phyloP scores from a whole-genome alignment of 2,329 filamentous ascomycete species.

The Fusarium armeniacum region DNA sequence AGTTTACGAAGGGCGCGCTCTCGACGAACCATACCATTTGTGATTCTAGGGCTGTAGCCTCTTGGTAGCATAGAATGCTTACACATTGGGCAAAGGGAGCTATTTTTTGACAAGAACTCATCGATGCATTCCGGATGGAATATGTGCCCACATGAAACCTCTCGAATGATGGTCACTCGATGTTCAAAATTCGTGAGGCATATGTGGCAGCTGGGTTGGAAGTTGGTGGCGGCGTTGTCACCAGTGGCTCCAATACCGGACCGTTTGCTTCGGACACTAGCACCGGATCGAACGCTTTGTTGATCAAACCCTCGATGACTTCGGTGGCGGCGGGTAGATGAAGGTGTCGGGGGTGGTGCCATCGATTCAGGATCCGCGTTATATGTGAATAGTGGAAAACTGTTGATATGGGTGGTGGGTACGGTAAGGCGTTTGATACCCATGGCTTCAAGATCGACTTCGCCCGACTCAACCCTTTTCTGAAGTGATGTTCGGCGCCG shows the following conservation, averaged over 20 bases:
- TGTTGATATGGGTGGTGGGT: conserved; percentile 76
- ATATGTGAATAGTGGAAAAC: conserved; percentile 85
- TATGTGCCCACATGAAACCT: conserved; percentile 91
- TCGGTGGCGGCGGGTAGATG: conserved; percentile 52
- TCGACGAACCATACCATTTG: conserved; percentile 87
- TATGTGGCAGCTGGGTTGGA: conserved; percentile 89
- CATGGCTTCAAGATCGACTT: conserved; percentile 87
- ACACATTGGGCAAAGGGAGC: conserved; percentile 91
- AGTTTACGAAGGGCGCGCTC: conserved; percentile 78
- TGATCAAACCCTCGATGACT: conserved; percentile 52
- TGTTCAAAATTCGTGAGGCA: conserved; percentile 86
- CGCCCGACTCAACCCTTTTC: conserved; percentile 79
- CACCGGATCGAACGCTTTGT: conserved; percentile 50
- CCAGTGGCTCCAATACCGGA: conserved; percentile 54
- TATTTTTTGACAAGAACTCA: conserved; percentile 81
- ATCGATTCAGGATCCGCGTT: conserved; percentile 65
- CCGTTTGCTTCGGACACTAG: conserved; percentile 56
- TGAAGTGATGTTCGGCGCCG: conserved; percentile 76
- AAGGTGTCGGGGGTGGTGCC: conserved; percentile 56
- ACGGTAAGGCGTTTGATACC: conserved; percentile 88
- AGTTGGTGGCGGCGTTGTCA: conserved; percentile 66
- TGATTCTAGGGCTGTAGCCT: conserved; percentile 77
- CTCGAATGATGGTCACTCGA: conserved; percentile 79
- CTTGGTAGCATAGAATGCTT: conserved; percentile 84
- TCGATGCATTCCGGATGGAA: conserved; percentile 96